These are phyloP conservation scores for Parietaria judaica DNA, from an alignment of 306 rosid genomes.

Conservation along the genomic window DNA sequence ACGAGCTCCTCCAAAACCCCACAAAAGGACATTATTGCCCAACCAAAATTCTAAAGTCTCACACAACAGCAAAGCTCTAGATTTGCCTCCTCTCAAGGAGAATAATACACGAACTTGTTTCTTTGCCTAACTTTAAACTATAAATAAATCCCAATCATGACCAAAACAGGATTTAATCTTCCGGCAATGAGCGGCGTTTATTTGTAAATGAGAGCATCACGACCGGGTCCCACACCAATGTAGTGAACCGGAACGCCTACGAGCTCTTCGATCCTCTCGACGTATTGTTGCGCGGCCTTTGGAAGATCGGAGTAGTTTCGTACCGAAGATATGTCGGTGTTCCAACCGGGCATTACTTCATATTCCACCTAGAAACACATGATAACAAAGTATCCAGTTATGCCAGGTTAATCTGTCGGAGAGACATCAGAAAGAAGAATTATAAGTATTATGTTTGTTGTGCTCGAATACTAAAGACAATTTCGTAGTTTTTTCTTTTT, in stretches of 20 bases:
- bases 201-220: slow-evolving; percentile 84
- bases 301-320: slow-evolving; percentile 91
- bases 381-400: slow-evolving; percentile 13
- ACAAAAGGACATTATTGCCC: not conserved
- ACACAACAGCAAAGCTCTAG: not conserved
- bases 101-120: not conserved
- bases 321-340: slow-evolving; percentile 59
- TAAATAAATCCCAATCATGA: not conserved
- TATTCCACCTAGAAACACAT: slow-evolving; percentile 63
- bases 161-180: not conserved
- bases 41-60: not conserved
- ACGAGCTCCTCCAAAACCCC: not conserved
- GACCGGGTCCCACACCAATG: slow-evolving; percentile 93
- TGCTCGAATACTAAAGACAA: too few species aligned
- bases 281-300: slow-evolving; percentile 57
- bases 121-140: not conserved
- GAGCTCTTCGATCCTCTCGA: slow-evolving; percentile 88
- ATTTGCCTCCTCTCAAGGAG: not conserved
- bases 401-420: not conserved
- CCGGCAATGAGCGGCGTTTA: slow-evolving; percentile 30
- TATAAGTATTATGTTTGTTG: too few species aligned
- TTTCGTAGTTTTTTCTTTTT: too few species aligned
- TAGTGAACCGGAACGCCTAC: slow-evolving; percentile 80
- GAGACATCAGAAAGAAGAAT: too few species aligned
- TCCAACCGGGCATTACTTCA: slow-evolving; percentile 86